Percentiles rank a stretch among this genome's conserved stretches.
phyloP scores from a whole-genome alignment of 192 early-diverging fungal species.

The Entrophospora sp. region DNA sequence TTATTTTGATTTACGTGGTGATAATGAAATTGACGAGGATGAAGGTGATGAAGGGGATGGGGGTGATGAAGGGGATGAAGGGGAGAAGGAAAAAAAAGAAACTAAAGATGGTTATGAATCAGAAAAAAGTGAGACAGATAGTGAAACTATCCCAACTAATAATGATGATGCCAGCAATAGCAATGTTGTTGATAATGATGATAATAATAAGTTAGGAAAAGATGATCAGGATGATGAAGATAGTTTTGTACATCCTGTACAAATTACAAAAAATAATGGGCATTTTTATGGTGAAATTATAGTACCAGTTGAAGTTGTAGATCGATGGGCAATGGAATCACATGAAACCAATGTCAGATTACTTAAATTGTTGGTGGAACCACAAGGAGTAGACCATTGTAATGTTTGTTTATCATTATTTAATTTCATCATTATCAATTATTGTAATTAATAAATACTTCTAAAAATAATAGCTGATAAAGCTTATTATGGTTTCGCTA shows the following conservation, averaged over 20 bases:
- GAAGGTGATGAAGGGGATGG: too few species aligned
- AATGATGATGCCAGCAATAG: too few species aligned
- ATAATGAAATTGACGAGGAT: conserved; percentile 22
- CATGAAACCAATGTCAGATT: conserved; percentile 22
- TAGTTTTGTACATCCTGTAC: conserved; percentile 2
- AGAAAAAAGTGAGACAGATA: conserved; percentile 16
- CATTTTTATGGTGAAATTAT: conserved; percentile 32
- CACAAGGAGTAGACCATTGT: too few species aligned
- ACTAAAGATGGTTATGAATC: too few species aligned
- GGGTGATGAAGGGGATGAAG: too few species aligned
- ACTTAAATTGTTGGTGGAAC: conserved; percentile 14
- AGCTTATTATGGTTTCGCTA: conserved; percentile 34
- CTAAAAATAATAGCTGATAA: too few species aligned
- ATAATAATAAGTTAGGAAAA: too few species aligned
- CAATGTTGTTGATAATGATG: too few species aligned
- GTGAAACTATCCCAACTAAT: conserved; percentile 10
- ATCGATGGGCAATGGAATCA: conserved; percentile 26
- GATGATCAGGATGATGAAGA: conserved; percentile 21
- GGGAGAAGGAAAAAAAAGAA: too few species aligned
- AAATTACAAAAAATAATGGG: conserved; percentile 24
- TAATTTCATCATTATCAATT: too few species aligned
- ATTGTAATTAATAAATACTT: too few species aligned
- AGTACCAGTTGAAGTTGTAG: conserved; percentile 22
- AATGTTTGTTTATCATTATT: too few species aligned
- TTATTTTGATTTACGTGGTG: conserved; percentile 19